Conservation (phyloP, 306 rosid species). For the Leucaena leucocephala region DNA sequence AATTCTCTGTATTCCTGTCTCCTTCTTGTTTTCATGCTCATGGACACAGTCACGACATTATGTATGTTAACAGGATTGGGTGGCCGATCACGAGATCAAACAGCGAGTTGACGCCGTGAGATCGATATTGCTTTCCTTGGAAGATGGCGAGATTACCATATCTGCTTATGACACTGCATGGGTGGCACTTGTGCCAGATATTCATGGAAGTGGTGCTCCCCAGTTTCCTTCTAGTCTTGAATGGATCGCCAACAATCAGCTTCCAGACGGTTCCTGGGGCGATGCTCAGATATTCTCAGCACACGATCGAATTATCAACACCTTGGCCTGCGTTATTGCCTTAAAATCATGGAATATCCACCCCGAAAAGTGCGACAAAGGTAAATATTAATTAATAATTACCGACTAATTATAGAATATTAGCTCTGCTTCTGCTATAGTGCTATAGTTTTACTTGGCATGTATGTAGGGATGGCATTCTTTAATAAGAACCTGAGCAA, state of each 20-base stretch:
- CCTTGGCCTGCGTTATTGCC: slow-evolving; percentile 81
- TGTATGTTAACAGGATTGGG: slow-evolving; percentile 32
- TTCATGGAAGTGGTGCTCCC: slow-evolving; percentile 56
- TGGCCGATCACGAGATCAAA: slow-evolving; percentile 42
- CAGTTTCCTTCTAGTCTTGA: slow-evolving; percentile 72
- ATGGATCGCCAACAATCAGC: slow-evolving; percentile 89
- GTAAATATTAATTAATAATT: slow-evolving; percentile 13
- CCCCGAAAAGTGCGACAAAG: slow-evolving; percentile 66
- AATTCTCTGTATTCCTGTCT: background rate
- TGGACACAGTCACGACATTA: background rate
- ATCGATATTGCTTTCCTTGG: slow-evolving; percentile 61
- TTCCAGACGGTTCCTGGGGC: slow-evolving; percentile 92
- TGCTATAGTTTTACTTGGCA: background rate
- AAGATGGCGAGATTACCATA: slow-evolving; percentile 74
- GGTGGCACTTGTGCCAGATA: slow-evolving; percentile 76
- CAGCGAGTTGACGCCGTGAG: slow-evolving; percentile 47
- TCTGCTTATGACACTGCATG: slow-evolving; percentile 98
- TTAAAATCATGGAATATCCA: slow-evolving; percentile 66
- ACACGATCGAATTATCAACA: slow-evolving; percentile 78
- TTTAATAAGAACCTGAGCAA: slow-evolving; percentile 58
- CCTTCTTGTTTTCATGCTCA: background rate
- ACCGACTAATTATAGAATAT: background rate
- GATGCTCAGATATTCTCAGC: slow-evolving; percentile 60
- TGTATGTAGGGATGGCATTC: slow-evolving; percentile 57
- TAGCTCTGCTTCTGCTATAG: too few relatives aligned